Base-by-base conservation (phyloP, 306 rosid genomes). In the Vigna nakashimae region DNA sequence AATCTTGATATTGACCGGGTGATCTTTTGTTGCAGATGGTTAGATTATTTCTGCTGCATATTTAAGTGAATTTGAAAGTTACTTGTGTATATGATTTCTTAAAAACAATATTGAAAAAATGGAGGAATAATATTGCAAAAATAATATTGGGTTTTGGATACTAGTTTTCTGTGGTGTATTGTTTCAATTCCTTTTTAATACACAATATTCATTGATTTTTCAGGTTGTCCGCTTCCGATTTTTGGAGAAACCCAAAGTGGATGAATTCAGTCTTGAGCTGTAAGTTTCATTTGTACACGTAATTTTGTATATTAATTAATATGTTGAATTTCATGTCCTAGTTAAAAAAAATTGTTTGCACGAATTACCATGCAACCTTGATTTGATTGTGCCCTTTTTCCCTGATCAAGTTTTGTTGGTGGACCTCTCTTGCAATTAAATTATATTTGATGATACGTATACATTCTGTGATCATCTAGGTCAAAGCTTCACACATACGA, bases 181-280 rank as follows among this genome's bases (percentile, higher is more conserved):
- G 42, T 28, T 30, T 59, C 42, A 59, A 28, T 28, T 28, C 65
- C 13, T 59, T 57, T 60, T 14, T 12, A 60, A 6, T 59, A 24
- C 11, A 56, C 1, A 1, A 13, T 5, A 4, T 32, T 32, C 6
- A 7, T 62, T 62, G 12, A 34, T 62, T 32, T 20, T 7, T 3
- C 68, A 62, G 68, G 45, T 62, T 30, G 46, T 62, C 3, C 68
- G 24, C 13, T 62, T 62, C 8, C 20, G 68, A 12, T 0, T 16
- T 32, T 62, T 62, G 68, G 68, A 8, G 3, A 62, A 62, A 34
- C 68, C 68, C 7, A 62, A 62, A 34, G 68, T 32, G 22, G 68
- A 62, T 62, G 68, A 62, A 3, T 62, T 62, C 45, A 62, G 46
- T 62, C 68, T 62, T 16, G 68, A 62, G 68, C 16, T 62, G 68